These are phyloP conservation scores for Apiotrichum domesticum DNA, from an alignment of 1,284 basidiomycete species.

Conservation along the genomic window DNA sequence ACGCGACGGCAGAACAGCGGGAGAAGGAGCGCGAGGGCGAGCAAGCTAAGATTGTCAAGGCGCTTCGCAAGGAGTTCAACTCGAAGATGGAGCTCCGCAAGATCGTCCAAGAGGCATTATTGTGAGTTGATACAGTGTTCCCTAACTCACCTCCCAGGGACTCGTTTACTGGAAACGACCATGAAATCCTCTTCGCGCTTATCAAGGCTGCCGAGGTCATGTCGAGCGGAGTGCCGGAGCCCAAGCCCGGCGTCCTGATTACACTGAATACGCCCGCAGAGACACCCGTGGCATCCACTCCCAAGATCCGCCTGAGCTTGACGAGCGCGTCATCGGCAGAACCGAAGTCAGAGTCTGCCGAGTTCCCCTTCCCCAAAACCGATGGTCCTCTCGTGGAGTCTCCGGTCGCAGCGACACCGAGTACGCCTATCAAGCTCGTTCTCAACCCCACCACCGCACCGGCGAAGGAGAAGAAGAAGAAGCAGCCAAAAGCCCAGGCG, in stretches of 20 bases:
- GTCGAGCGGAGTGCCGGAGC: conserved; percentile 73
- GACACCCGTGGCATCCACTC: conserved; percentile 47
- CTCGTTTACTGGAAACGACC: conserved; percentile 56
- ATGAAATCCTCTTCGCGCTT: conserved; percentile 82
- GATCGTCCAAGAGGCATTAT: conserved; percentile 25
- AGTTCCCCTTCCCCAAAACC: conserved; percentile 24
- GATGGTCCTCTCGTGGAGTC: conserved; percentile 20
- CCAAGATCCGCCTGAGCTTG: conserved; percentile 40
- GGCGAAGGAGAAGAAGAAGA: conserved; percentile 47
- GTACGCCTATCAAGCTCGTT: conserved; percentile 41
- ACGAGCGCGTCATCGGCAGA: neutral
- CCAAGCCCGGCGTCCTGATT: conserved; percentile 77
- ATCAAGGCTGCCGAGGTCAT: conserved; percentile 89
- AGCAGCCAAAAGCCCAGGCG: conserved; percentile 65
- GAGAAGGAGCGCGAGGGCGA: conserved; percentile 24
- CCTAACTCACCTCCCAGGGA: conserved; percentile 17
- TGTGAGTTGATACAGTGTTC: conserved; percentile 22
- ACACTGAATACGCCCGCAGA: conserved; percentile 74
- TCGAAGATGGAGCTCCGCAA: conserved; percentile 68
- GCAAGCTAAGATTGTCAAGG: conserved; percentile 59
- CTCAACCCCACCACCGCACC: conserved; percentile 22
- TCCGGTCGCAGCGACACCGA: conserved; percentile 44
- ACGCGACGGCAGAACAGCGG: conserved; percentile 20
- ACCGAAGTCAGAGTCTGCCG: conserved; percentile 3
- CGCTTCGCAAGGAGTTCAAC: conserved; percentile 75